phyloP scores from a whole-genome alignment of 768 basidiomycete genomes.

The Suillus fuscotomentosus region DNA sequence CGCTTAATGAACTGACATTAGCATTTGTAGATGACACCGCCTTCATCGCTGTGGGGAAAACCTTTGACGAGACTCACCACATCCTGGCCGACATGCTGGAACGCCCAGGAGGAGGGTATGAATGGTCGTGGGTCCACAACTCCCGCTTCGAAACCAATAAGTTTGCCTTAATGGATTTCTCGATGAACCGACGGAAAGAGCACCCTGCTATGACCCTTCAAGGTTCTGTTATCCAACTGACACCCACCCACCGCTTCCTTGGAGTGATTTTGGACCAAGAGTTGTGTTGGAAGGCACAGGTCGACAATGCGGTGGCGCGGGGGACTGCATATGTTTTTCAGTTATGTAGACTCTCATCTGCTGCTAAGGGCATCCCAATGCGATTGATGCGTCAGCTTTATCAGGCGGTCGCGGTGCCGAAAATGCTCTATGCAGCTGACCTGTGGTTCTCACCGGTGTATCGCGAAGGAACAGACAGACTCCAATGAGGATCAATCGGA shows the following conservation, averaged over 20 bases:
- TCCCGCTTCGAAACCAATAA: constrained; percentile 16
- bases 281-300: constrained; percentile 13
- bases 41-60: constrained; percentile 16
- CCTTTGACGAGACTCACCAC: constrained; percentile 17
- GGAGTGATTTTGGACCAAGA: constrained; percentile 25
- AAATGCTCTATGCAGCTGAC: constrained; percentile 25
- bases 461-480: rapidly evolving
- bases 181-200: not conserved
- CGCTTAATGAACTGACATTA: too few relatives aligned
- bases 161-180: constrained; percentile 10
- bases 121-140: constrained; percentile 16
- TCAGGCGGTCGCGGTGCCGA: constrained; percentile 21
- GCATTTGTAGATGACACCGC: constrained; percentile 23
- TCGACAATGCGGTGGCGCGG: not conserved
- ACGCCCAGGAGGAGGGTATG: constrained; percentile 8
- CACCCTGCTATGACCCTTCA: not conserved
- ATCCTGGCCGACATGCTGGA: constrained; percentile 25
- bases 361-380: constrained; percentile 13
- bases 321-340: not conserved
- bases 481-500: not conserved
- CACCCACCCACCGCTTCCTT: constrained; percentile 19
- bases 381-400: constrained; percentile 21
- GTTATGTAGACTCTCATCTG: constrained; percentile 6
- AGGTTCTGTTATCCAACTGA: not conserved
- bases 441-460: constrained; percentile 21